phyloP scores from a whole-genome alignment of 2,329 filamentous ascomycete species.

The Byssothecium circinans region DNA sequence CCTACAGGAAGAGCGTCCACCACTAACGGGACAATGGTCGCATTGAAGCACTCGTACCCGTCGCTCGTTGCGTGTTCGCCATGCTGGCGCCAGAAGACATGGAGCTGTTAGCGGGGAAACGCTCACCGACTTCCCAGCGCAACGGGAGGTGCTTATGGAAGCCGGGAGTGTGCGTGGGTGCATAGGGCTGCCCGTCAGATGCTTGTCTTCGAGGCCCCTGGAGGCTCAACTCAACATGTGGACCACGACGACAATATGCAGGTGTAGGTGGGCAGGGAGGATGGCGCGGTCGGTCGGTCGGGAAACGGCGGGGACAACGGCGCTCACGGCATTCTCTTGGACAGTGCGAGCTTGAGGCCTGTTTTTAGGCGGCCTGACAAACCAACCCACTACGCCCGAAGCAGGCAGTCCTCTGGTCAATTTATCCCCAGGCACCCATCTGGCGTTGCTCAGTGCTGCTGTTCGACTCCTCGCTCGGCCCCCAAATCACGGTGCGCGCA shows the following conservation, averaged over 20 bases:
- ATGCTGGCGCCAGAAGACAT: slow-evolving; percentile 11
- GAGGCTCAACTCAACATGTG: neutral
- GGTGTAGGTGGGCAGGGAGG: too few species aligned
- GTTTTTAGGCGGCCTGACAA: neutral
- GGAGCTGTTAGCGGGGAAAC: slow-evolving; percentile 16
- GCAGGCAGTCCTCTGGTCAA: neutral
- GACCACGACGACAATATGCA: too few species aligned
- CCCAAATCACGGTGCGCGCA: too few species aligned
- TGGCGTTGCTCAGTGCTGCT: neutral
- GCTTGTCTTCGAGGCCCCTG: slow-evolving; percentile 19
- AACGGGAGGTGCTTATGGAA: slow-evolving; percentile 19
- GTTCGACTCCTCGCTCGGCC: too few species aligned
- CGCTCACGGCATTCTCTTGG: too few species aligned
- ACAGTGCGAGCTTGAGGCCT: neutral
- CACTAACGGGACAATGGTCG: neutral
- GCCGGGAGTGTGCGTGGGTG: slow-evolving; percentile 14
- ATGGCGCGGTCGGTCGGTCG: too few species aligned
- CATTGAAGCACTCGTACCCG: neutral
- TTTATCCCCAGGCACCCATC: neutral
- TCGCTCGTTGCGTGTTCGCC: neutral
- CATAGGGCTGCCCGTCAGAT: slow-evolving; percentile 36
- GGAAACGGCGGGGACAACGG: too few species aligned
- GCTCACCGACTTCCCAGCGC: slow-evolving; percentile 21
- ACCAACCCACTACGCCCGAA: neutral
- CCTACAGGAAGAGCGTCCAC: neutral